phyloP scores from a whole-genome alignment of 2,329 filamentous ascomycete species.

The Aspergillus pseudotamarii region DNA sequence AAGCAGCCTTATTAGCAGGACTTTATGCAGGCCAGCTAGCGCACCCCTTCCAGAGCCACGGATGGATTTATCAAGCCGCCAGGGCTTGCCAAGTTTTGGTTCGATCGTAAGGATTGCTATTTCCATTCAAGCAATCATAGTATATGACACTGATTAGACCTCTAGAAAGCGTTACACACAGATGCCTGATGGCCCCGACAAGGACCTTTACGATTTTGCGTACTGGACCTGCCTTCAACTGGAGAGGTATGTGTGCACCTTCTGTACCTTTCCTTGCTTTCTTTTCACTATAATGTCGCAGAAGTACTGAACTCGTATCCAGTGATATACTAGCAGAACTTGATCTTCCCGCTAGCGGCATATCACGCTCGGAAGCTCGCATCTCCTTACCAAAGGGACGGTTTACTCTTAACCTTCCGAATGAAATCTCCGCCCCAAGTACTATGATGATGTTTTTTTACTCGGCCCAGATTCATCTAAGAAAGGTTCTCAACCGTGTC shows the following conservation, averaged over 20 bases:
- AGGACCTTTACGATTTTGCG: constrained; percentile 72
- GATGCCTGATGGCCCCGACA: constrained; percentile 31
- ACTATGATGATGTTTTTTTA: constrained; percentile 59
- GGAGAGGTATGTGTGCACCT: constrained; percentile 67
- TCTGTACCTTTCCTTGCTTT: neutral
- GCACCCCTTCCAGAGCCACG: constrained; percentile 82
- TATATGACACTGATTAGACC: constrained; percentile 9
- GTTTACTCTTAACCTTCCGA: constrained; percentile 35
- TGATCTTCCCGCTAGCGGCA: constrained; percentile 63
- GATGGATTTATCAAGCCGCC: constrained; percentile 65
- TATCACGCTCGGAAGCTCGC: constrained; percentile 57
- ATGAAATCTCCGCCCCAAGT: constrained; percentile 36
- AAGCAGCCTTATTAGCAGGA: constrained; percentile 80
- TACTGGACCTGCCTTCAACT: constrained; percentile 95
- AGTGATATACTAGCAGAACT: constrained; percentile 93
- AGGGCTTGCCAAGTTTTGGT: constrained; percentile 71
- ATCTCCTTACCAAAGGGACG: constrained; percentile 44
- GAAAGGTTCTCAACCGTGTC: constrained; percentile 59
- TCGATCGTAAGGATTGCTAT: constrained; percentile 57
- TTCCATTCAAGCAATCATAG: neutral
- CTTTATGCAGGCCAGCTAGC: constrained; percentile 88
- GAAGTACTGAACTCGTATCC: neutral
- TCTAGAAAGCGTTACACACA: constrained; percentile 37
- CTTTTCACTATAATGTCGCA: no score
- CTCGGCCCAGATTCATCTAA: constrained; percentile 62